These are phyloP conservation scores for Fusarium brevicatenulatum DNA, from an alignment of 2,329 filamentous ascomycete species.

Conservation along the genomic window DNA sequence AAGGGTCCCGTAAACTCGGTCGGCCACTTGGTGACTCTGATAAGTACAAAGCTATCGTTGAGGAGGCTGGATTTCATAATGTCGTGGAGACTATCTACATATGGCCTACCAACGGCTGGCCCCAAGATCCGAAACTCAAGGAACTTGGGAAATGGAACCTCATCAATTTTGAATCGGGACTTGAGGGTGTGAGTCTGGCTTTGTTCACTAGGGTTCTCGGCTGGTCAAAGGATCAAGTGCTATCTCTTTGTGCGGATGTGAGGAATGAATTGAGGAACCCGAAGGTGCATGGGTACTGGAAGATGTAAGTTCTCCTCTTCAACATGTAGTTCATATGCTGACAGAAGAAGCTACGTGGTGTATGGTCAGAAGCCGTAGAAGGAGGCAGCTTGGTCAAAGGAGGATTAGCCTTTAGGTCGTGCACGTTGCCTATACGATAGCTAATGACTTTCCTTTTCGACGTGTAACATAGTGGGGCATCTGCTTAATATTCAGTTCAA, in stretches of 20 bases:
- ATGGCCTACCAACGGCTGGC: slow-evolving; percentile 37
- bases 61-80: slow-evolving; percentile 12
- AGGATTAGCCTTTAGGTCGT: fast-evolving
- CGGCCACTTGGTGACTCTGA: slow-evolving; percentile 16
- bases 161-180: slow-evolving; percentile 18
- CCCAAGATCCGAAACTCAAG: slow-evolving; percentile 31
- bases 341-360: not conserved
- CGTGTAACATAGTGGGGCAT: not conserved
- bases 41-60: slow-evolving; percentile 13
- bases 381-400: not conserved
- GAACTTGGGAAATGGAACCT: slow-evolving; percentile 31
- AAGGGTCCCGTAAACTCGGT: slow-evolving; percentile 19
- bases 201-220: slow-evolving; percentile 23
- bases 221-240: slow-evolving; percentile 16
- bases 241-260: slow-evolving; percentile 11
- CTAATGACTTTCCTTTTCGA: not conserved
- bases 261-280: slow-evolving; percentile 22
- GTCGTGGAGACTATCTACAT: slow-evolving; percentile 23
- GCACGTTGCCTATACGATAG: not conserved
- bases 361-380: slow-evolving; percentile 4
- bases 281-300: slow-evolving; percentile 16
- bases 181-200: slow-evolving; percentile 27
- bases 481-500: not conserved
- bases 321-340: fast-evolving
- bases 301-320: not conserved